Evolutionary conservation across 2,329 filamentous ascomycete genomes (phyloP).

Genomic region (Hymenoscyphus albidus): DNA sequence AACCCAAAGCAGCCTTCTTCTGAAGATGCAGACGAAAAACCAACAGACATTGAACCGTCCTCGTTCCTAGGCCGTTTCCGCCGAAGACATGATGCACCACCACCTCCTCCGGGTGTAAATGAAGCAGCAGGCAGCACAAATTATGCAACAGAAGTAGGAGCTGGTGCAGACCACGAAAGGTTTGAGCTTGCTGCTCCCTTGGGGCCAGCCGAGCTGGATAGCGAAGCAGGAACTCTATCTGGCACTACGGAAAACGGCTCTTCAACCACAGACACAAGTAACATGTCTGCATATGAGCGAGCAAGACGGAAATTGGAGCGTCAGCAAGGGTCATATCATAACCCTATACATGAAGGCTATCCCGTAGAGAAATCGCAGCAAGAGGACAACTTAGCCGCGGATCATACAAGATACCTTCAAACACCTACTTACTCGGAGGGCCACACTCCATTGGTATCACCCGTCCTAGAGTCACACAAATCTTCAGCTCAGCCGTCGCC

Average conservation of each 20-base stretch:
- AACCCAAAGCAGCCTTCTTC: conserved; percentile 24
- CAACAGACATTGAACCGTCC: conserved; percentile 36
- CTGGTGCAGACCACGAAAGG: conserved; percentile 25
- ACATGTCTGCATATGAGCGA: conserved; percentile 47
- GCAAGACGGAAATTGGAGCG: conserved; percentile 49
- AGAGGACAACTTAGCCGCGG: conserved; percentile 29
- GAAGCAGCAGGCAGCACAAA: conserved; percentile 48
- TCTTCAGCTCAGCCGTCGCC: conserved; percentile 21
- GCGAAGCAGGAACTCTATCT: conserved; percentile 23
- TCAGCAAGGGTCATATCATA: conserved; percentile 45
- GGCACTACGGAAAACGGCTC: conserved; percentile 24
- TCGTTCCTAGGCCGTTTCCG: conserved; percentile 43
- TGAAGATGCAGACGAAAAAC: conserved; percentile 15
- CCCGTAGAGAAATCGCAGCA: conserved; percentile 31
- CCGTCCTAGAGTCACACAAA: conserved; percentile 14
- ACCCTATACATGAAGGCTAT: conserved; percentile 28
- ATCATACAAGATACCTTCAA: conserved; percentile 36
- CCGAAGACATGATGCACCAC: conserved; percentile 36
- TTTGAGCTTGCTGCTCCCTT: conserved; percentile 29
- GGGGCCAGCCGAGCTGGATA: conserved; percentile 29
- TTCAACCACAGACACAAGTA: conserved; percentile 34
- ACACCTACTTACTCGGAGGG: conserved; percentile 14
- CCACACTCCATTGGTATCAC: conserved; percentile 23
- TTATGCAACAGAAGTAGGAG: conserved; percentile 41
- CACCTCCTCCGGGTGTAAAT: conserved; percentile 42